Evolutionary conservation across 176 grass and related monocot genomes (phyloP).

Genomic region (Dactylis glomerata): DNA sequence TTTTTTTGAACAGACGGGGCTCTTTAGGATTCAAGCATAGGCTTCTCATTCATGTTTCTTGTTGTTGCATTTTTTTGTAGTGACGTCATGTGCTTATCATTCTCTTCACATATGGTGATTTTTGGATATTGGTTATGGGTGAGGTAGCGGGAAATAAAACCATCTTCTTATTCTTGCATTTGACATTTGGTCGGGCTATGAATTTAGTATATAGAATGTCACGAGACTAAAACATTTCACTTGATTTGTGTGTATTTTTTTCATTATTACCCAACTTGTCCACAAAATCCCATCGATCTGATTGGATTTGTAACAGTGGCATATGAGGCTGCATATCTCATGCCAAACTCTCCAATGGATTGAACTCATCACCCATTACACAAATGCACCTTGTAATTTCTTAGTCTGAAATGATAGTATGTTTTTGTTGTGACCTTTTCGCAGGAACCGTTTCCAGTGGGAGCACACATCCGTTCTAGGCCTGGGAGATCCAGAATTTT

Average conservation of each 20-base stretch:
- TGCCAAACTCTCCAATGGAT: background rate
- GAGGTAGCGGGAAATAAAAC: background rate
- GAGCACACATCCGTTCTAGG: conserved; percentile 67
- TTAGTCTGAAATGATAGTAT: background rate
- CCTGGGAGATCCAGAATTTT: conserved; percentile 61
- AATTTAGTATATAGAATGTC: background rate
- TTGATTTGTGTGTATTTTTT: background rate
- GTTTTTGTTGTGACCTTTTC: background rate
- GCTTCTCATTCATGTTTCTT: background rate
- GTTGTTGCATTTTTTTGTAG: background rate
- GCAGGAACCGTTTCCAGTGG: conserved; percentile 93
- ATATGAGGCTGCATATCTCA: background rate
- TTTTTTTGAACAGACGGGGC: background rate
- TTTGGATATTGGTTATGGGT: background rate
- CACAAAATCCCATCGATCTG: background rate
- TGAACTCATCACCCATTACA: background rate
- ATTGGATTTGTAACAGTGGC: background rate
- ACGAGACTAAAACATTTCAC: background rate
- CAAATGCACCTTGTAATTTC: background rate
- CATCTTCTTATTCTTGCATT: background rate
- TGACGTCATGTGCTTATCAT: background rate
- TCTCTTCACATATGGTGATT: background rate
- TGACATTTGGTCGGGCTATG: background rate
- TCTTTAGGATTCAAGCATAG: background rate
- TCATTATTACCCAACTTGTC: background rate